Conservation (phyloP, 2,329 filamentous ascomycete species). For the Fusarium subtropicale region DNA sequence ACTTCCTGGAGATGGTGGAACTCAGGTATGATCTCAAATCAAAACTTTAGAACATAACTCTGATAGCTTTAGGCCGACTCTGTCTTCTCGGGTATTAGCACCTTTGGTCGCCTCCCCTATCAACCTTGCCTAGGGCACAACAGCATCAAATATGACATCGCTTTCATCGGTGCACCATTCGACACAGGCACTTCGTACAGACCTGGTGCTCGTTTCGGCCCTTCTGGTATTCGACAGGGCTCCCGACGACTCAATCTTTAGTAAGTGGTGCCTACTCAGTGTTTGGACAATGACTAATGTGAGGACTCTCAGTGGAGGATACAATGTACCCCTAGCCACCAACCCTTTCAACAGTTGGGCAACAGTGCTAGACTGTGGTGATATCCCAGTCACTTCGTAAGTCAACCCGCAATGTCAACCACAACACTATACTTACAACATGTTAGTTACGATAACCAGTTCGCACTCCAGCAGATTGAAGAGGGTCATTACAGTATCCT, state of each 20-base stretch:
- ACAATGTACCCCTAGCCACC: conserved; percentile 82
- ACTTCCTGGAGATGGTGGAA: conserved; percentile 85
- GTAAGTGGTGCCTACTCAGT: conserved; percentile 62
- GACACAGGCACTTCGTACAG: conserved; percentile 89
- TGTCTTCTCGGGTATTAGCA: conserved; percentile 88
- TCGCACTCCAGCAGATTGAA: conserved; percentile 85
- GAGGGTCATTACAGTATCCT: conserved; percentile 83
- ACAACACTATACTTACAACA: background rate
- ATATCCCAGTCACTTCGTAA: conserved; percentile 86
- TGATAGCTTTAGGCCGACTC: conserved; percentile 74
- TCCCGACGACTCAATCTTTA: conserved; percentile 88
- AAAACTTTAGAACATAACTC: rapidly evolving
- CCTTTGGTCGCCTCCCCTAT: conserved; percentile 84
- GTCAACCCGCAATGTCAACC: conserved; percentile 32
- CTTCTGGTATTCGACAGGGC: conserved; percentile 86
- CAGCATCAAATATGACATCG: conserved; percentile 82
- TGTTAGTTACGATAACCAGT: conserved; percentile 81
- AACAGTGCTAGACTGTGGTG: conserved; percentile 83
- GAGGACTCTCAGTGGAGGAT: conserved; percentile 73
- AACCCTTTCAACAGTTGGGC: conserved; percentile 87
- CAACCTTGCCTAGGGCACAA: conserved; percentile 78
- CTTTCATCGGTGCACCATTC: conserved; percentile 86
- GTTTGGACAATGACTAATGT: background rate
- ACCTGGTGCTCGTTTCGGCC: conserved; percentile 85
- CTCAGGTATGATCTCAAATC: conserved; percentile 65